Evolutionary conservation across 23 red algal genomes (phyloP).

Genomic region (Gracilariopsis chorda): DNA sequence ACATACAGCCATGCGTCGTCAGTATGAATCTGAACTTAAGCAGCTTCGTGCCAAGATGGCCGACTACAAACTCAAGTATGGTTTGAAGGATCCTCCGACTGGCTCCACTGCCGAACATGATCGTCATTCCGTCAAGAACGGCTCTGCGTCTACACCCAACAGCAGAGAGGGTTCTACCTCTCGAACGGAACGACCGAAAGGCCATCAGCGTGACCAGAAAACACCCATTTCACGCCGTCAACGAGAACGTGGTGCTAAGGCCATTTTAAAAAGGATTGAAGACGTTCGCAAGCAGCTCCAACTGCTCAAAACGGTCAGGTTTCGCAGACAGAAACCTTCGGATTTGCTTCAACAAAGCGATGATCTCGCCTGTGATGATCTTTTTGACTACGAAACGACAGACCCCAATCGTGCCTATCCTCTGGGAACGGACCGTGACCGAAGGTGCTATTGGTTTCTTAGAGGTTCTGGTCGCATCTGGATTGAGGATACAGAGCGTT

Average conservation of each 20-base stretch:
- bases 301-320: slow-evolving; percentile 37
- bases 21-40: slow-evolving; percentile 30
- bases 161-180: background rate
- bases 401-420: slow-evolving; percentile 28
- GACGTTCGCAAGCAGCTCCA: slow-evolving; percentile 1
- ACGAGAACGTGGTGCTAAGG: slow-evolving; percentile 31
- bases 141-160: background rate
- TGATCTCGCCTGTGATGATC: background rate
- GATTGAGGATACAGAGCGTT: slow-evolving; percentile 44
- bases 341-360: background rate
- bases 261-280: slow-evolving; percentile 32
- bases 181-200: slow-evolving; percentile 2
- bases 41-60: background rate
- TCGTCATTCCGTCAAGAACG: background rate
- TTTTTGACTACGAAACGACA: background rate
- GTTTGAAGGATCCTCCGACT: slow-evolving; percentile 7
- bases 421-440: slow-evolving; percentile 39
- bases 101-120: background rate
- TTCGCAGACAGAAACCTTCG: background rate
- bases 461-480: slow-evolving; percentile 45
- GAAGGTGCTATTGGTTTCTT: slow-evolving; percentile 64
- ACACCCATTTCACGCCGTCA: slow-evolving; percentile 6
- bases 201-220: slow-evolving; percentile 7
- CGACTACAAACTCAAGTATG: slow-evolving; percentile 40
- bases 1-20: slow-evolving; percentile 34